Evolutionary conservation across 192 early-diverging fungal genomes (phyloP).

Genomic region (Coemansia sp.): DNA sequence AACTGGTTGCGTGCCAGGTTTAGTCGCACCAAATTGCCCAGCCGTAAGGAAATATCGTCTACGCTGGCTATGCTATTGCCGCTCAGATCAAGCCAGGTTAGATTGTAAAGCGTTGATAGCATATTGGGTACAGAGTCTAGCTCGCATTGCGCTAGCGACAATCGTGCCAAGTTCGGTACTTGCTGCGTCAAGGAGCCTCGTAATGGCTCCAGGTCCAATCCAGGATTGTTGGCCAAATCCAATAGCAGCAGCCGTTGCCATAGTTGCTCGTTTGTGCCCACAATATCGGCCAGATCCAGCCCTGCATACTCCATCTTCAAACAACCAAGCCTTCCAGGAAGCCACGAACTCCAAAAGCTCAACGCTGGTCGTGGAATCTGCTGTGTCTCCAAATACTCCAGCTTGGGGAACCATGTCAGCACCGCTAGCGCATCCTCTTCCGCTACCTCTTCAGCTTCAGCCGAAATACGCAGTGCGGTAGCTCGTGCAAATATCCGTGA

Average conservation of each 20-base stretch:
- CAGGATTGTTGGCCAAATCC: conserved; percentile 39
- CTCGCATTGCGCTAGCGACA: conserved; percentile 45
- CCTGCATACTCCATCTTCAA: conserved; percentile 37
- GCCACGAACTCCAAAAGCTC: conserved; percentile 41
- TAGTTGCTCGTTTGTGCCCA: conserved; percentile 5
- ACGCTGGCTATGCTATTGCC: conserved; percentile 32
- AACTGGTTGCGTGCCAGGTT: conserved; percentile 34
- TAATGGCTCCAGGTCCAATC: conserved; percentile 30
- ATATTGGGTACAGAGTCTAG: conserved; percentile 31
- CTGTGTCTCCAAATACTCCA: conserved; percentile 44
- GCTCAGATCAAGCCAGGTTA: conserved; percentile 42
- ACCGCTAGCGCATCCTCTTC: conserved; percentile 42
- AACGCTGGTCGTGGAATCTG: conserved; percentile 38
- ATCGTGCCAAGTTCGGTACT: conserved; percentile 21
- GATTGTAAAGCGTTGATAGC: conserved; percentile 23
- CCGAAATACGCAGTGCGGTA: conserved; percentile 41
- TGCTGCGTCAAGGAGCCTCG: conserved; percentile 12
- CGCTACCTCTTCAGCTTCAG: conserved; percentile 44
- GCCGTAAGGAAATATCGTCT: conserved; percentile 26
- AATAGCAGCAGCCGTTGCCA: conserved; percentile 40
- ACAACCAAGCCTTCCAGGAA: conserved; percentile 13
- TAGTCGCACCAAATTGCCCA: conserved; percentile 33
- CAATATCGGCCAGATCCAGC: conserved; percentile 17
- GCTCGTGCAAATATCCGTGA: conserved; percentile 43
- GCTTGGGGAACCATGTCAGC: conserved; percentile 51